Evolutionary conservation across 148 eudicot genomes (phyloP).

Genomic region (Rhododendron williamsianum): DNA sequence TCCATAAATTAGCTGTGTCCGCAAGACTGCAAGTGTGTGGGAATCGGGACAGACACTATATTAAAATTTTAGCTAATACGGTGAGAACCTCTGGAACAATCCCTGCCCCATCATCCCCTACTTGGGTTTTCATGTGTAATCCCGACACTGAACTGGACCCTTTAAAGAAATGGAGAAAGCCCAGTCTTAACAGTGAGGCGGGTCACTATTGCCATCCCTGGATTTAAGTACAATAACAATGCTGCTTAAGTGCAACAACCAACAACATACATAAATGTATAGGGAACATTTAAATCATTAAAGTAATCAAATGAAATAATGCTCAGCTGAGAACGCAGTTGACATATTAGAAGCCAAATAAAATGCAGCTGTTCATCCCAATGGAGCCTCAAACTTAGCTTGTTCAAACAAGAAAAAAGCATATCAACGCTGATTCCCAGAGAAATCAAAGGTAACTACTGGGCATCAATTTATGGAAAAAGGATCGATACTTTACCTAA

Average conservation of each 20-base stretch:
- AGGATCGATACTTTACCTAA: background rate
- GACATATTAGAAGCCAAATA: background rate
- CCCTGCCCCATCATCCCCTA: background rate
- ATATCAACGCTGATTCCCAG: background rate
- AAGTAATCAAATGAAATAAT: background rate
- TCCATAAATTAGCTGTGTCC: too few relatives aligned
- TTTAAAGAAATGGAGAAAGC: background rate
- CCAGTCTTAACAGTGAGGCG: background rate
- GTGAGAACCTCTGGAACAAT: background rate
- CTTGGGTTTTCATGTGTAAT: background rate
- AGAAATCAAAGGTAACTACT: background rate
- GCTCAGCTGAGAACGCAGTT: background rate
- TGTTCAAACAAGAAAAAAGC: background rate
- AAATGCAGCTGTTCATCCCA: background rate
- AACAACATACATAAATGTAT: background rate
- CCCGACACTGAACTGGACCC: background rate
- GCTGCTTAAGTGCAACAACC: background rate
- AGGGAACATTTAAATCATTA: background rate
- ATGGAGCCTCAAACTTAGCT: background rate
- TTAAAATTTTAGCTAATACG: background rate
- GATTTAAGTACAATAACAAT: background rate
- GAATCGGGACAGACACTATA: background rate
- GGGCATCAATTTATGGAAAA: background rate
- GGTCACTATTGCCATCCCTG: background rate
- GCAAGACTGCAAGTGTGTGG: background rate